Conservation (phyloP, 2,329 filamentous ascomycete species). For the Periglandula ipomoeae region DNA sequence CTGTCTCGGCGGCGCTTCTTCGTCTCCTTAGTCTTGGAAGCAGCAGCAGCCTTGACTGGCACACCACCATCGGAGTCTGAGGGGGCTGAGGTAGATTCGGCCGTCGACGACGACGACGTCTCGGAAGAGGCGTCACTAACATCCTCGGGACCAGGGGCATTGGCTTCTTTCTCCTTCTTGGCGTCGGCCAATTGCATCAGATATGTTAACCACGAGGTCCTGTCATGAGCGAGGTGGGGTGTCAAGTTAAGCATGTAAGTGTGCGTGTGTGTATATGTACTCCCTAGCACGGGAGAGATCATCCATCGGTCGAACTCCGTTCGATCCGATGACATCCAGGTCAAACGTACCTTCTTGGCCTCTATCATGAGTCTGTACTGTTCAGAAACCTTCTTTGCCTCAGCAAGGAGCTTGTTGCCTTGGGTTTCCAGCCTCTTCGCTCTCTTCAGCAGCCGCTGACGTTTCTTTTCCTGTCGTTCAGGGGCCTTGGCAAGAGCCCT, state of each 20-base stretch:
- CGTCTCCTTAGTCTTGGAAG: constrained; percentile 19
- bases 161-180: constrained; percentile 12
- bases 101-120: constrained; percentile 12
- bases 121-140: constrained; percentile 12
- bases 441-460: constrained; percentile 26
- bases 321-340: not conserved
- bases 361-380: constrained; percentile 18
- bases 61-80: constrained; percentile 17
- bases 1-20: constrained; percentile 18
- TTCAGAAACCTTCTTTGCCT: constrained; percentile 26
- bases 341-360: constrained; percentile 9
- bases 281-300: not conserved
- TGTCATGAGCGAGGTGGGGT: not conserved
- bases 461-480: constrained; percentile 29
- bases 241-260: not conserved
- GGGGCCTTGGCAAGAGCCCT: constrained; percentile 18
- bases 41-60: constrained; percentile 11
- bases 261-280: not conserved
- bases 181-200: constrained; percentile 13
- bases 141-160: constrained; percentile 11
- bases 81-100: constrained; percentile 14
- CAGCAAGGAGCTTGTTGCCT: constrained; percentile 28
- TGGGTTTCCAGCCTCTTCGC: constrained; percentile 30
- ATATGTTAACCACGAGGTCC: constrained; percentile 2
- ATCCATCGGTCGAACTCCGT: not conserved